Conservation (phyloP, 2,329 filamentous ascomycete genomes). For the Septoria petroselini region DNA sequence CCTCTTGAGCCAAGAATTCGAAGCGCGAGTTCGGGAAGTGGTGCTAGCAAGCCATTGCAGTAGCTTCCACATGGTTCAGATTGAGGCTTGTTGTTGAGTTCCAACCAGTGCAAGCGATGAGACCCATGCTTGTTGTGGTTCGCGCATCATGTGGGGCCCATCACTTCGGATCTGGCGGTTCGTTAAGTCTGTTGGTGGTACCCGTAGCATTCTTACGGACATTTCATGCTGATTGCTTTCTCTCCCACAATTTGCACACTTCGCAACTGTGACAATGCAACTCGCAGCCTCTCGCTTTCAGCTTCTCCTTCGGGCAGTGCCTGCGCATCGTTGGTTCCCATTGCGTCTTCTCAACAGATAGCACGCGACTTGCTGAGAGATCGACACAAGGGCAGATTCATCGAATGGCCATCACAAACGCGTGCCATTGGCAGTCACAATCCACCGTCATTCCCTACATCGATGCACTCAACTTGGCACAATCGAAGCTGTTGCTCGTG, state of each 20-base stretch:
- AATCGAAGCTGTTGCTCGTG: slow-evolving; percentile 1
- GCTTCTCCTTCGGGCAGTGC: no score
- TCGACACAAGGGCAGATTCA: not conserved
- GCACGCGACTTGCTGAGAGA: slow-evolving; percentile 2
- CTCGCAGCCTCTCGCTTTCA: no score
- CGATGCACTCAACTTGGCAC: not conserved
- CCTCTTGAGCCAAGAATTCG: slow-evolving; percentile 55
- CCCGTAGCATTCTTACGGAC: no score
- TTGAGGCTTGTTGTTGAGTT: not conserved
- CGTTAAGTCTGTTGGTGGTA: no score
- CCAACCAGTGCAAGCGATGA: not conserved
- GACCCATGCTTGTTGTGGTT: no score
- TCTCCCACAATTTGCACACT: no score
- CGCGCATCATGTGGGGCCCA: no score
- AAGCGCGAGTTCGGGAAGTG: slow-evolving; percentile 28
- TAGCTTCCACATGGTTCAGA: not conserved
- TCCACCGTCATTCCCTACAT: not conserved
- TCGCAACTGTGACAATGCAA: no score
- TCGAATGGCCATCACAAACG: not conserved
- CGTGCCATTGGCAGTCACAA: not conserved
- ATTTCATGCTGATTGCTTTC: no score
- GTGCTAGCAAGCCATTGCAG: slow-evolving; percentile 2
- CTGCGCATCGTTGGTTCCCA: not conserved
- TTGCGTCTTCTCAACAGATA: slow-evolving; percentile 12
- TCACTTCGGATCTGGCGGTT: no score